Percentiles rank a stretch among this genome's conserved stretches.
Conservation (phyloP, 495 filamentous ascomycete species). For the Terfezia boudieri region DNA sequence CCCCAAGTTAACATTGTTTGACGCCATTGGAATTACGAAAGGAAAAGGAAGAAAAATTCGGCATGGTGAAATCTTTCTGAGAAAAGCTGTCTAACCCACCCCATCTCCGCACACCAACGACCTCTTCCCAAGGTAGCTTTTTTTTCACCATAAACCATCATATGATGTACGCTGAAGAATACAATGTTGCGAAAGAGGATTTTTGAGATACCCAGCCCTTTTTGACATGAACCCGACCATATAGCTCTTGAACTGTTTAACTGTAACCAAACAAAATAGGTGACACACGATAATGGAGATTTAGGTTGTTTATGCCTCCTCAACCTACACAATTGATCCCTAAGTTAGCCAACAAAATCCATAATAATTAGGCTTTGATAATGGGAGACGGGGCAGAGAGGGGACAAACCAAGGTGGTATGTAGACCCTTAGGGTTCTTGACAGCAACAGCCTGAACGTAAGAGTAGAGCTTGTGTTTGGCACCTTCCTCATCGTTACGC, state of each 20-base stretch:
- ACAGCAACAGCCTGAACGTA: conserved; percentile 99
- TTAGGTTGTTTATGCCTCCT: conserved; percentile 22
- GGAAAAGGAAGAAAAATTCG: background rate
- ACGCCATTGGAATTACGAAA: background rate
- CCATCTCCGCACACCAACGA: too few species aligned
- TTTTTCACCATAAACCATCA: too few species aligned
- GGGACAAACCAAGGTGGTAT: conserved; percentile 45
- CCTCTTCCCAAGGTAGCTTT: too few species aligned
- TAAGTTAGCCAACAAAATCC: background rate
- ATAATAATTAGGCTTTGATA: background rate
- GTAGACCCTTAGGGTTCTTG: conserved; percentile 92
- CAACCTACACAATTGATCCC: conserved; percentile 18
- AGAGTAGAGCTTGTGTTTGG: conserved; percentile 94
- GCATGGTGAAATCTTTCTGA: too few species aligned
- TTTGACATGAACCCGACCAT: too few species aligned
- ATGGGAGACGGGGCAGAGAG: background rate
- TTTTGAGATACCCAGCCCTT: too few species aligned
- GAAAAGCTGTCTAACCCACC: too few species aligned
- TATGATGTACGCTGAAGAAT: too few species aligned
- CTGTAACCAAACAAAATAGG: too few species aligned
- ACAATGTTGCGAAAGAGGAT: too few species aligned
- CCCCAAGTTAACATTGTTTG: background rate
- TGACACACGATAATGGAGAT: background rate
- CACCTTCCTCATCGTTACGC: conserved; percentile 99
- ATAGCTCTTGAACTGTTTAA: too few species aligned